Base-by-base conservation (phyloP, 2,329 filamentous ascomycete species). In the Zarea fungicola region DNA sequence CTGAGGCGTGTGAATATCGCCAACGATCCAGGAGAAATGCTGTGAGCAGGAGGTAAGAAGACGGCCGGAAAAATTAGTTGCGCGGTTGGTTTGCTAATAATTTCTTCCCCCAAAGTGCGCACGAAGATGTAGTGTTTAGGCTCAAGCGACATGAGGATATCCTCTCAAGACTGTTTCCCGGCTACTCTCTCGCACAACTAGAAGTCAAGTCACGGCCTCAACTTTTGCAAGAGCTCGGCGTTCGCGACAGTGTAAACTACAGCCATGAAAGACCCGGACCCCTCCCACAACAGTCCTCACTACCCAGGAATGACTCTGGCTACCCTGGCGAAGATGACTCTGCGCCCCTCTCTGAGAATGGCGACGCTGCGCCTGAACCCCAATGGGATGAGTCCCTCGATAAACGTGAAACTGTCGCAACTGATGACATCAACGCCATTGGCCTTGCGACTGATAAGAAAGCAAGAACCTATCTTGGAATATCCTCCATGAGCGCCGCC, bases 401-500 rank as follows among this genome's bases (percentile, higher is more conserved):
- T 16, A 54, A 64, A 42, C 56, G 54, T 1, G 52, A 53, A 1
- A 52, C 53, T 13, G 50, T 60, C 7, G 58, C 60, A n/a, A 57
- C 56, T 25, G 62, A 64, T 55, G 62, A 65, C 29, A 62, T 64
- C 50, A 64, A 65, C 42, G 62, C 59, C 23, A 55, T 65, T n/a
- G 56, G 58, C 9, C 10, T 68, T 75, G 42, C 81, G 70, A 73
- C 73, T 8, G 71, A 80, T 18, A 72, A 77, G 49, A 73, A 75
- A 25, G 71, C 78, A 3, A 74, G 76, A 5, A 83, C 80, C 4
- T 84, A 84, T 55, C 68, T 84, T 5, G 80, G 81, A 6, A 78
- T 82, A n/a, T 82, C 80, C 0, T 84, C 80, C 3, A 77, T 84
- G 54, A 80, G 79, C 50, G 80, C 81, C 5, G 78, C 77, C 6